Conservation (phyloP, 2,329 filamentous ascomycete genomes). For the Fusarium pininemorale region DNA sequence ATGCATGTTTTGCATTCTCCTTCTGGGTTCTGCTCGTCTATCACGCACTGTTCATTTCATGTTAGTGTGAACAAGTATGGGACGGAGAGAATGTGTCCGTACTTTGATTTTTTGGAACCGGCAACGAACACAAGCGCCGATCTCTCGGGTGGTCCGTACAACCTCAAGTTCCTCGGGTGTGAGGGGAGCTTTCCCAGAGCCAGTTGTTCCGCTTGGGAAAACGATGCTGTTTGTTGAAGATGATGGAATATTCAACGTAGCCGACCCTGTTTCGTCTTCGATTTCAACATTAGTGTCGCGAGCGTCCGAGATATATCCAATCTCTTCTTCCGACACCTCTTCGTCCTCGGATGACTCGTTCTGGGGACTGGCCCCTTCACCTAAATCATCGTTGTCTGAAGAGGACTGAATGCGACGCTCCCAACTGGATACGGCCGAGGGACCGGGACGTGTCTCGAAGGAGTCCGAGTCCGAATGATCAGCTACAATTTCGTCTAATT, state of each 20-base stretch:
- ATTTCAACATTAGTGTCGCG: background rate
- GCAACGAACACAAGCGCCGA: constrained; percentile 33
- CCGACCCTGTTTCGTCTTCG: background rate
- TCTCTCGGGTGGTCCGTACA: background rate
- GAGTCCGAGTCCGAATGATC: background rate
- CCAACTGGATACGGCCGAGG: background rate
- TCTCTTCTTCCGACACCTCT: constrained; percentile 3
- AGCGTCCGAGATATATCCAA: background rate
- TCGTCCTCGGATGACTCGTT: background rate
- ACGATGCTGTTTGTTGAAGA: background rate
- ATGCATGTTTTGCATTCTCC: constrained; percentile 54
- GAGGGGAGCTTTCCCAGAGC: background rate
- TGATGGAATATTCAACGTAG: background rate
- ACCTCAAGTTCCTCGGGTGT: background rate
- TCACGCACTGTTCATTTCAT: constrained; percentile 47
- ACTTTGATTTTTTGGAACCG: constrained; percentile 38
- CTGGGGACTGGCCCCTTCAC: background rate
- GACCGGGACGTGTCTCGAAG: background rate
- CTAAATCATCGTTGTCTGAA: background rate
- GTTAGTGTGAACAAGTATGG: background rate
- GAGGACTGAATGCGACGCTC: background rate
- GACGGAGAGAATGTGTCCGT: background rate
- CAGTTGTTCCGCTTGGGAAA: background rate
- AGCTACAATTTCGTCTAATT: background rate
- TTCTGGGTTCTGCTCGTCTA: constrained; percentile 44